Evolutionary conservation across 345 rosid species (phyloP).

Genomic region (Salix brachista): DNA sequence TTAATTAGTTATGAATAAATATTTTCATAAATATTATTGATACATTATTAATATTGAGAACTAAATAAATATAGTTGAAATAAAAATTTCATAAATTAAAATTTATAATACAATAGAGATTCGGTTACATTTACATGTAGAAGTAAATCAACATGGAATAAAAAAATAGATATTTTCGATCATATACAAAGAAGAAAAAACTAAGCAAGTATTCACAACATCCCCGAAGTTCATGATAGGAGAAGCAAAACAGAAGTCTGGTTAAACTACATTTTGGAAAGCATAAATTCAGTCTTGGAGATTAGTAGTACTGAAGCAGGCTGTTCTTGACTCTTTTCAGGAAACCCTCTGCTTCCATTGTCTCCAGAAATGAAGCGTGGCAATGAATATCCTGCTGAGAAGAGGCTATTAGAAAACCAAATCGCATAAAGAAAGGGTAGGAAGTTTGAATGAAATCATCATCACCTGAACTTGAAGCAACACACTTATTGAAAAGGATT

Average conservation of each 20-base stretch:
- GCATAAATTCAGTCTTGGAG: background rate
- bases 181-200: background rate
- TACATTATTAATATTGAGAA: too few species aligned
- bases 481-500: constrained; percentile 62
- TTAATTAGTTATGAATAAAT: too few species aligned
- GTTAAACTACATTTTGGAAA: background rate
- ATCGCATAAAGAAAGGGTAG: background rate
- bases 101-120: too few species aligned
- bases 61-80: too few species aligned
- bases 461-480: constrained; percentile 74
- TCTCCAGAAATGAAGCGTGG: constrained; percentile 58
- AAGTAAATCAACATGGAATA: too few species aligned
- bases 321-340: constrained; percentile 40
- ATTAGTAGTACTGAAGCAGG: constrained; percentile 31
- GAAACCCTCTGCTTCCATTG: constrained; percentile 51
- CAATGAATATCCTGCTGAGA: constrained; percentile 46
- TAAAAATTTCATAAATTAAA: too few species aligned
- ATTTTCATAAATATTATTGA: too few species aligned
- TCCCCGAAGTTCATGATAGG: background rate
- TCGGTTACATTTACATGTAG: too few species aligned
- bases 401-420: background rate
- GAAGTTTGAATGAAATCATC: background rate
- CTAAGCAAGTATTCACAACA: background rate
- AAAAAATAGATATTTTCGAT: too few species aligned
- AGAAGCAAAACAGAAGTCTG: background rate